Base-by-base conservation (phyloP, 805 yeast genomes). In the Hanseniaspora taiwanica region DNA sequence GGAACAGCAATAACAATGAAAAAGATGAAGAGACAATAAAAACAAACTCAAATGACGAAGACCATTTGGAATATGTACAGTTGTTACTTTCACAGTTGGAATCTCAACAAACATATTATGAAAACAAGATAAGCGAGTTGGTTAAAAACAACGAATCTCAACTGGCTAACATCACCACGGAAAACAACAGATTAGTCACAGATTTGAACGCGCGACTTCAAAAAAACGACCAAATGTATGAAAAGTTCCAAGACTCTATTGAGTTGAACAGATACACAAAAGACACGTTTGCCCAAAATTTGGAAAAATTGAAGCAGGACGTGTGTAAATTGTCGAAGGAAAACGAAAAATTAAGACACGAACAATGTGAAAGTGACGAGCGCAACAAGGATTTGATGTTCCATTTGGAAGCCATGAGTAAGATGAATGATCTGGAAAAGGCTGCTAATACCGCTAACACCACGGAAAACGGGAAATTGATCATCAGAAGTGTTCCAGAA, bases 91-190 rank as follows among this genome's bases (percentile, higher is more conserved):
- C 86, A 2, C 95, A 86, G 52, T 62, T 86, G 40, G 93, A 85
- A 42, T 79, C 91, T 6, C 95, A 86, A 56, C 65, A 94, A 42
- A 89, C 81, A 45, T 81, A 78, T 56, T 86, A 80, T 54, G 94
- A 85, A 52, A 60, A 64, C 12, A 66, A 69, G 43, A 47, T 73
- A 25, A 25, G 8, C n/a, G 10, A 13, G 4, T 12, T n/a, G n/a
- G n/a, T n/a, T n/a, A n/a, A n/a, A n/a, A n/a, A n/a, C n/a, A n/a
- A n/a, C n/a, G n/a, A 53, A 35, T 40, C 53, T 2, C 51, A 53
- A 9, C 54, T 48, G 24, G 56, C 65, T 19, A 51, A 55, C 24
- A 50, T 60, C 37, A 52, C 67, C 35, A 62, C 62, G 46, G 51
- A 57, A 23, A 81, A 75, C 9, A 78, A 77, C 40, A 65, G 60